Percentiles rank a stretch among this genome's conserved stretches.
Evolutionary conservation across 768 basidiomycete genomes (phyloP).

Genomic region (Rhodocollybia butyracea): DNA sequence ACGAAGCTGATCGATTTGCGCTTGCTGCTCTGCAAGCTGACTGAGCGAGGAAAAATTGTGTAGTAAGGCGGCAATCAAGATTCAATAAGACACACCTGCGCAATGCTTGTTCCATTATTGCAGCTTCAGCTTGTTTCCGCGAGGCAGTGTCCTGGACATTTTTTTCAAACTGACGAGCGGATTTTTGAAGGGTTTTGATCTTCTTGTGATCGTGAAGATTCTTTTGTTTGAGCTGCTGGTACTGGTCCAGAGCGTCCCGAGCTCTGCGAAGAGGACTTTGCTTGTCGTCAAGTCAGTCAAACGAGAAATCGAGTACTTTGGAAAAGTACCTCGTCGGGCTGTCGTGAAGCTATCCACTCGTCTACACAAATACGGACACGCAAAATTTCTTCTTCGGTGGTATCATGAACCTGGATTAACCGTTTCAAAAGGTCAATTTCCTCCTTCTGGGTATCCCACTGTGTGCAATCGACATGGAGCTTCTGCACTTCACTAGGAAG

Average conservation of each 20-base stretch:
- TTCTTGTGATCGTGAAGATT: not conserved
- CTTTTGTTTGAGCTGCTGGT: constrained; percentile 1
- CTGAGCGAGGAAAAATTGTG: not conserved
- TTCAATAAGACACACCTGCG: constrained; percentile 4
- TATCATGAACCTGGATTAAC: not conserved
- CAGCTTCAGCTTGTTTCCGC: constrained; percentile 3
- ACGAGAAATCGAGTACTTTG: not conserved
- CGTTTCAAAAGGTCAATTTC: not conserved
- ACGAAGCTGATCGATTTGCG: constrained; percentile 1
- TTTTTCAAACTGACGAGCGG: not conserved
- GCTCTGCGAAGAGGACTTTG: constrained; percentile 3
- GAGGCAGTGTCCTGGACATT: not conserved
- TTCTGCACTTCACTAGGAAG: constrained; percentile 3
- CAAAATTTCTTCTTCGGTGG: constrained; percentile 1
- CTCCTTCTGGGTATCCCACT: not conserved
- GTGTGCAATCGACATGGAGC: constrained; percentile 2
- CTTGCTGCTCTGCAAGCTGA: constrained; percentile 1
- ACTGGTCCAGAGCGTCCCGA: not conserved
- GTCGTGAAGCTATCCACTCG: not conserved
- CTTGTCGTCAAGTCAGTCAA: not conserved
- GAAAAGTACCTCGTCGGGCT: not conserved
- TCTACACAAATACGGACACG: not conserved
- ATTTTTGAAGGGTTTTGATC: not conserved
- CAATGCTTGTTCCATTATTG: constrained; percentile 3
- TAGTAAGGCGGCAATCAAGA: not conserved